A percentile compares a stretch with the other conserved stretches of the same genome.
Conservation (phyloP, 768 basidiomycete species). For the Royoungia palumana region DNA sequence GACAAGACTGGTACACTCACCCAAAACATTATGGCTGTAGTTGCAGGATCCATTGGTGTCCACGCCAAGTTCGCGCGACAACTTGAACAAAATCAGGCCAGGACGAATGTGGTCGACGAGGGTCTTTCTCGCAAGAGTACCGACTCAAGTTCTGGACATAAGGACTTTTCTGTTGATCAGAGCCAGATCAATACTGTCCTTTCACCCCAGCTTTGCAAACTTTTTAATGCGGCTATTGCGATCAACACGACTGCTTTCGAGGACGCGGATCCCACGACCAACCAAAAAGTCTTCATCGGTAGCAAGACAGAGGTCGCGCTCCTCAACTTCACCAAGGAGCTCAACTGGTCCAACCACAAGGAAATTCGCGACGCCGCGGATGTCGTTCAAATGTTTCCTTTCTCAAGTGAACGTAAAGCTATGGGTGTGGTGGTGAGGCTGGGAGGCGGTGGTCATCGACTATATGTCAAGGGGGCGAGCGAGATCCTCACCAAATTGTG, state of each 20-base stretch:
- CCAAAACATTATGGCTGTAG: constrained; percentile 92
- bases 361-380: constrained; percentile 55
- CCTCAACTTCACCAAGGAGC: constrained; percentile 77
- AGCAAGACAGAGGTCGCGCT: constrained; percentile 96
- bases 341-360: constrained; percentile 73
- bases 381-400: constrained; percentile 86
- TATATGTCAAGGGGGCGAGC: constrained; percentile 90
- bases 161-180: constrained; percentile 88
- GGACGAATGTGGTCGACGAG: constrained; percentile 68
- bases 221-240: constrained; percentile 84
- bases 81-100: constrained; percentile 65
- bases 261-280: constrained; percentile 62
- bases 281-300: constrained; percentile 68
- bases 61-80: constrained; percentile 89
- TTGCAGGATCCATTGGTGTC: constrained; percentile 92
- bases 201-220: constrained; percentile 51
- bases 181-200: constrained; percentile 62
- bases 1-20: constrained; percentile 98
- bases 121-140: constrained; percentile 31
- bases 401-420: constrained; percentile 89
- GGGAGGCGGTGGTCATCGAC: constrained; percentile 50
- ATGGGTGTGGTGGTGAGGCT: constrained; percentile 87
- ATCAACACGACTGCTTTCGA: constrained; percentile 96
- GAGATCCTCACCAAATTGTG: constrained; percentile 88
- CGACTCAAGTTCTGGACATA: constrained; percentile 39